Base-by-base conservation (phyloP, 1,284 basidiomycete genomes). In the Cystobasidiaceae sp. region DNA sequence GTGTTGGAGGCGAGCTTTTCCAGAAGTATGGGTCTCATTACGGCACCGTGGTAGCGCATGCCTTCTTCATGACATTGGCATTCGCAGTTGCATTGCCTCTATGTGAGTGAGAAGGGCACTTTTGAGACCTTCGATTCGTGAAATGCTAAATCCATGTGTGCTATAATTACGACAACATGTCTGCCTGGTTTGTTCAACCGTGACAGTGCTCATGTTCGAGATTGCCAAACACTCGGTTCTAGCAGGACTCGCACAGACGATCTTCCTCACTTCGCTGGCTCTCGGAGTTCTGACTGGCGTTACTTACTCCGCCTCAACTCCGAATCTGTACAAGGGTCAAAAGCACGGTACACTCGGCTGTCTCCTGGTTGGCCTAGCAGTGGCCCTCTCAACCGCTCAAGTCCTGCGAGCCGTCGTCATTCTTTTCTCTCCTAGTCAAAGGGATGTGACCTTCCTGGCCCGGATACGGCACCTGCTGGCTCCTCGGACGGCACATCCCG, bases 321-420 rank as follows among this genome's bases (percentile, higher is more conserved):
- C 88, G 0, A 81, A 90, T 75, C 84, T 90, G 86, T 91, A 79
- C 68, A 74, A 86, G 78, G 83, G 83, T 71, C 79, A 79, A 70
- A 80, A 79, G 19, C 90, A 92, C 73, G 79, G 82, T 2, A 74
- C 76, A 13, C 83, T 86, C 58, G 87, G 87, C 30, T 89, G 85
- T 73, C 44, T 84, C 21, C 76, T 86, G 52, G 75, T 89, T 43
- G 70, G 83, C 13, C 72, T 85, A 37, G 82, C 66, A 13, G 39
- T 43, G 2, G 33, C 48, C 32, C 27, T 59, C 64, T 61, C 41
- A 23, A 39, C 9, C 41, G 66, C 17, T 57, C 46, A 30, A 28
- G 19, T 56, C 34, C 21, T 63, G 34, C 46, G n/a, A n/a, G 25
- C 64, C 34, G 52, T 33, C 19, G 41, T 65, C 15, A 28, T 67